Conservation (phyloP, 768 basidiomycete genomes). For the Pleurotus tuoliensis region DNA sequence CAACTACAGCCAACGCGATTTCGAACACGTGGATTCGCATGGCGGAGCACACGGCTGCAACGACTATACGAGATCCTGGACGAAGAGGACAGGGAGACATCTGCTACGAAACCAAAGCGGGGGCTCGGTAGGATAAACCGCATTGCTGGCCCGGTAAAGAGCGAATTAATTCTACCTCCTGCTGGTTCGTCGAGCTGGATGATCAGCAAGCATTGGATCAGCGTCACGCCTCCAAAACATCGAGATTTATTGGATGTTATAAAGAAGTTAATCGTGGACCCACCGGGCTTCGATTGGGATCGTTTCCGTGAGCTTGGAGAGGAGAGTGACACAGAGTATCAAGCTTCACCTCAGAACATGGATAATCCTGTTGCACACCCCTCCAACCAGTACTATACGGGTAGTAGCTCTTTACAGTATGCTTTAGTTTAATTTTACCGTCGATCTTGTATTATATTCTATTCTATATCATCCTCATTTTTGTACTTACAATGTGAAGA, state of each 20-base stretch:
- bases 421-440: slow-evolving; percentile 20
- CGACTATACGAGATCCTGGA: slow-evolving; percentile 62
- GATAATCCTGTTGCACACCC: slow-evolving; percentile 15
- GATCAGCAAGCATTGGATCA: slow-evolving; percentile 67
- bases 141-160: slow-evolving; percentile 49
- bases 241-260: slow-evolving; percentile 45
- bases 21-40: slow-evolving; percentile 54
- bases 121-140: slow-evolving; percentile 56
- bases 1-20: slow-evolving; percentile 31
- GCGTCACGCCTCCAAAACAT: slow-evolving; percentile 32
- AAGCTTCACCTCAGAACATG: slow-evolving; percentile 13
- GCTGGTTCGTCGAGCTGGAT: slow-evolving; percentile 67
- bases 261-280: slow-evolving; percentile 41
- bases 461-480: no score
- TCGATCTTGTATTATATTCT: no score
- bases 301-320: slow-evolving; percentile 48
- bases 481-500: no score
- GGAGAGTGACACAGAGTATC: slow-evolving; percentile 46
- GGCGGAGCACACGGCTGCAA: slow-evolving; percentile 65
- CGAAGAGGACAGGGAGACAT: slow-evolving; percentile 38
- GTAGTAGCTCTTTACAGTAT: slow-evolving; percentile 30
- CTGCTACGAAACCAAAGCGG: slow-evolving; percentile 47
- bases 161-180: slow-evolving; percentile 57
- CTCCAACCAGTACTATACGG: slow-evolving; percentile 14
- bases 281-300: slow-evolving; percentile 47